phyloP scores from a whole-genome alignment of 129 eudicot species.

The Arctium lappa region DNA sequence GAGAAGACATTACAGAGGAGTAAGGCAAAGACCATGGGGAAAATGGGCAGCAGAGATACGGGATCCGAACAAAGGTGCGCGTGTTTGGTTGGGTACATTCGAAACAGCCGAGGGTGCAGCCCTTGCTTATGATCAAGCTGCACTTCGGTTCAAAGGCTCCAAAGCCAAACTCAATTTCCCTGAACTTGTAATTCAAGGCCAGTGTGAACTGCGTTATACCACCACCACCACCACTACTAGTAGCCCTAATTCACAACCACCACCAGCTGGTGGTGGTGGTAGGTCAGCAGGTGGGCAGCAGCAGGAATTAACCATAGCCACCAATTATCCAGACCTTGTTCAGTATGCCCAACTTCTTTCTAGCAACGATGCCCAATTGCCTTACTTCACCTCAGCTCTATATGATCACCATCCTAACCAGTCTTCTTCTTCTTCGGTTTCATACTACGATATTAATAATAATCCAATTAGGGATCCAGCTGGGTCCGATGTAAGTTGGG shows the following conservation, averaged over 20 bases:
- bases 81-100: slow-evolving; percentile 81
- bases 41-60: slow-evolving; percentile 90
- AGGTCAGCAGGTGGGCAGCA: not conserved
- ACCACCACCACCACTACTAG: slow-evolving; percentile 4
- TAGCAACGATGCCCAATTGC: slow-evolving; percentile 49
- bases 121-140: slow-evolving; percentile 73
- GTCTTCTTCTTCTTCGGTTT: slow-evolving; percentile 3
- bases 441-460: not conserved
- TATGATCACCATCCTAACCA: slow-evolving; percentile 23
- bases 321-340: slow-evolving; percentile 50
- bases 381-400: slow-evolving; percentile 41
- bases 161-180: slow-evolving; percentile 85
- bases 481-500: slow-evolving; percentile 20
- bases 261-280: not conserved
- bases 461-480: slow-evolving; percentile 13
- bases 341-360: slow-evolving; percentile 68
- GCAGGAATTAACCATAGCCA: slow-evolving; percentile 23
- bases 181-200: slow-evolving; percentile 47
- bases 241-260: not conserved
- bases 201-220: slow-evolving; percentile 14
- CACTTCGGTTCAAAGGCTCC: slow-evolving; percentile 67
- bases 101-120: slow-evolving; percentile 88
- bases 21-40: slow-evolving; percentile 83
- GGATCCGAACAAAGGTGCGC: slow-evolving; percentile 71
- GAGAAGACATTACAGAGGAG: slow-evolving; percentile 66